These are phyloP conservation scores for Amanita polypyramis DNA, from an alignment of 768 basidiomycete species.

Conservation along the genomic window DNA sequence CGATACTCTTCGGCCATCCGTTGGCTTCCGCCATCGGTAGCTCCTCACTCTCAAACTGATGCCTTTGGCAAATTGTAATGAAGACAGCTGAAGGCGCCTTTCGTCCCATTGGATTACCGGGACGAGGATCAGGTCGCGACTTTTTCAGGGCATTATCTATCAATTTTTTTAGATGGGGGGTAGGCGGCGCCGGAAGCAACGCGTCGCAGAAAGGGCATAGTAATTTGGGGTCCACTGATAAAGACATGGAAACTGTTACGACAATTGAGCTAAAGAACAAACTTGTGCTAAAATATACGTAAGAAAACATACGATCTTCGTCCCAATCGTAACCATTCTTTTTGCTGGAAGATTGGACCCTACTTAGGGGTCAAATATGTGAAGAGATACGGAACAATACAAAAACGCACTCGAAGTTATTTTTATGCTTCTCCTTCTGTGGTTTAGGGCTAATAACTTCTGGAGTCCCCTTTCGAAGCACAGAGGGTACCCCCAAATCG, in stretches of 20 bases:
- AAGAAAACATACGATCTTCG: slow-evolving; percentile 26
- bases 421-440: background rate
- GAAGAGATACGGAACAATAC: background rate
- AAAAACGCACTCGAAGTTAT: background rate
- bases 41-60: slow-evolving; percentile 65
- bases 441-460: background rate
- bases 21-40: slow-evolving; percentile 59
- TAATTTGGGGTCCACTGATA: slow-evolving; percentile 47
- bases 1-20: slow-evolving; percentile 71
- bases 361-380: background rate
- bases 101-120: slow-evolving; percentile 55
- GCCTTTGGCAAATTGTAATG: slow-evolving; percentile 64
- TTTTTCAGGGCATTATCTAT: slow-evolving; percentile 40
- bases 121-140: slow-evolving; percentile 53
- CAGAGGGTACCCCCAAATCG: slow-evolving; percentile 10
- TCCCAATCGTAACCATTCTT: slow-evolving; percentile 8
- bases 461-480: slow-evolving; percentile 5
- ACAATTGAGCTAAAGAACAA: background rate
- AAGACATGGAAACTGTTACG: slow-evolving; percentile 38
- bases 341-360: slow-evolving; percentile 1
- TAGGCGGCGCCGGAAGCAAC: slow-evolving; percentile 50
- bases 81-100: slow-evolving; percentile 47
- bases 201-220: slow-evolving; percentile 80
- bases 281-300: background rate
- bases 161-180: slow-evolving; percentile 45